Conservation (phyloP, 805 yeast genomes). For the Yarrowia phangngaensis region DNA sequence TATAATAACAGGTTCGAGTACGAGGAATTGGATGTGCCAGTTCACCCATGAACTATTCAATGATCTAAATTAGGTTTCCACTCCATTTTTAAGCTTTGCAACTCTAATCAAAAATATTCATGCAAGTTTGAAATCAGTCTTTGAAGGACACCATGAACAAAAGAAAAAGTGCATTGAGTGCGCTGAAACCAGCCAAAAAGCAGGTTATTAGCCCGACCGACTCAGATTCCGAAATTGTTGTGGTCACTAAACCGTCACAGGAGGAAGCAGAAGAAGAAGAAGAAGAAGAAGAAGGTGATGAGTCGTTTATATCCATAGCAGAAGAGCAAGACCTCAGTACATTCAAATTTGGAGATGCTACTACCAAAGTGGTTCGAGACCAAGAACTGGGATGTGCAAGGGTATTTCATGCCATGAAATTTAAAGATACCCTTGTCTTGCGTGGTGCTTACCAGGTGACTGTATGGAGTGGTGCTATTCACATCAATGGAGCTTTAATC, state of each 20-base stretch:
- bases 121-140: too few species aligned
- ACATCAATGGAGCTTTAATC: constrained; percentile 19
- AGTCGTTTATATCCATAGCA: constrained; percentile 5
- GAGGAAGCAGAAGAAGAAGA: constrained; percentile 2
- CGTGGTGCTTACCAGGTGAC: constrained; percentile 16
- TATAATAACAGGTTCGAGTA: too few species aligned
- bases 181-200: constrained; percentile 15
- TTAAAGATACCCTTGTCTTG: constrained; percentile 13
- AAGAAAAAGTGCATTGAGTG: constrained; percentile 23
- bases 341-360: constrained; percentile 1
- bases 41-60: too few species aligned
- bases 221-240: constrained; percentile 14
- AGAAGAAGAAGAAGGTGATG: constrained; percentile 1
- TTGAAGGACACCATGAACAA: constrained; percentile 14
- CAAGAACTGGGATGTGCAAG: not conserved
- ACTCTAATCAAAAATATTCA: too few species aligned
- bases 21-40: too few species aligned
- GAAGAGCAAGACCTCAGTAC: not conserved
- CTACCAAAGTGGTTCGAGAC: constrained; percentile 19
- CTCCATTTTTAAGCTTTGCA: too few species aligned
- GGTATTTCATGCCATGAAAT: constrained; percentile 18
- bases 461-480: constrained; percentile 18
- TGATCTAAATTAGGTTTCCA: too few species aligned
- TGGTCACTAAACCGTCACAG: not conserved
- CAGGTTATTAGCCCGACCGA: constrained; percentile 8